Evolutionary conservation across 2,329 filamentous ascomycete species (phyloP).

Genomic region (Geosmithia putterillii): DNA sequence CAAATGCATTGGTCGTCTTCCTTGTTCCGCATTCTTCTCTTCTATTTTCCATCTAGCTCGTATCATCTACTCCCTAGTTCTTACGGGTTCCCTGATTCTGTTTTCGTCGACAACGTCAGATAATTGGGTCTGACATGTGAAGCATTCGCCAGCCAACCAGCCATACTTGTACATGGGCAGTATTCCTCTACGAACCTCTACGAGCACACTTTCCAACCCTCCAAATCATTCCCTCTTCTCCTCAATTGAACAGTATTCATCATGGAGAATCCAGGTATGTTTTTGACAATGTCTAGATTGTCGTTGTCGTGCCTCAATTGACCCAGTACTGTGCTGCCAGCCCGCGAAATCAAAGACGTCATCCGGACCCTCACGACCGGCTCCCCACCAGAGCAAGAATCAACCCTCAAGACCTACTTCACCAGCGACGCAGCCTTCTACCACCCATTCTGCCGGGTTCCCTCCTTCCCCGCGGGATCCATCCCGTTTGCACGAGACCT

Average conservation of each 20-base stretch:
- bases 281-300: not conserved
- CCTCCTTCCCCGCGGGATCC: slow-evolving; percentile 29
- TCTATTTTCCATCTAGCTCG: too few species aligned
- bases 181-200: not conserved
- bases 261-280: slow-evolving; percentile 31
- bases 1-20: too few species aligned
- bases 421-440: slow-evolving; percentile 58
- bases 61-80: too few species aligned
- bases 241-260: not conserved
- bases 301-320: not conserved
- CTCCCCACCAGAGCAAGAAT: slow-evolving; percentile 50
- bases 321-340: slow-evolving; percentile 14
- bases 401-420: slow-evolving; percentile 61
- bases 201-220: not conserved
- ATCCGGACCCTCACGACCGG: slow-evolving; percentile 60
- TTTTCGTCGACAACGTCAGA: not conserved
- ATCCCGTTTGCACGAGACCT: slow-evolving; percentile 27
- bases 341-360: slow-evolving; percentile 49
- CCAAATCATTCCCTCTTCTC: not conserved
- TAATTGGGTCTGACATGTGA: not conserved
- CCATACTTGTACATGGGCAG: too few species aligned
- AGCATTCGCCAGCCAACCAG: too few species aligned
- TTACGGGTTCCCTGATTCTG: not conserved
- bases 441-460: slow-evolving; percentile 68
- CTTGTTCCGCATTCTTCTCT: too few species aligned